Conservation (phyloP, 495 filamentous ascomycete genomes). For the Aspergillus leporis region DNA sequence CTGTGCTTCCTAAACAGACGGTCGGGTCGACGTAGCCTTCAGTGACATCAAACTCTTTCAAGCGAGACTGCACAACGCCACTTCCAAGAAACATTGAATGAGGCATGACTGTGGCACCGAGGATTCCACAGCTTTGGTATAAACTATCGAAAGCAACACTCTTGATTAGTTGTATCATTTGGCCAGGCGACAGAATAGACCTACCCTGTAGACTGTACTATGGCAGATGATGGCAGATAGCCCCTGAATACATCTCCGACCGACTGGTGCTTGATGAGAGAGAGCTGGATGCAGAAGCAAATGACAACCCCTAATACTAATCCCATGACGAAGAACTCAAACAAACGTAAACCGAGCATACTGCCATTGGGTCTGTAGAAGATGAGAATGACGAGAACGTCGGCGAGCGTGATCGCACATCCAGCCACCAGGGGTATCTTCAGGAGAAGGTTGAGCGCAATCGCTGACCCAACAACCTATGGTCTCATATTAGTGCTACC, state of each 20-base stretch:
- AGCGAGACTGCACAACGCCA: conserved; percentile 80
- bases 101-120: conserved; percentile 94
- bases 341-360: conserved; percentile 71
- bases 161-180: not conserved
- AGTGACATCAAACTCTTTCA: conserved; percentile 72
- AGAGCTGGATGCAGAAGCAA: conserved; percentile 90
- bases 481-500: conserved; percentile 4
- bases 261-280: conserved; percentile 66
- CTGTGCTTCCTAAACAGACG: conserved; percentile 36
- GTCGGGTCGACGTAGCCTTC: conserved; percentile 54
- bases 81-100: conserved; percentile 89
- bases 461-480: conserved; percentile 86
- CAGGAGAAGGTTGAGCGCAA: conserved; percentile 82
- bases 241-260: conserved; percentile 78
- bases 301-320: conserved; percentile 82
- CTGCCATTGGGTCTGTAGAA: conserved; percentile 79
- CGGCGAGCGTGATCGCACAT: conserved; percentile 80
- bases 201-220: conserved; percentile 69
- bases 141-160: conserved; percentile 49
- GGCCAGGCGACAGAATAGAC: conserved; percentile 8
- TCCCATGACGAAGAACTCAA: conserved; percentile 78
- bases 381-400: conserved; percentile 81
- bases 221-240: conserved; percentile 74
- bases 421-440: conserved; percentile 82
- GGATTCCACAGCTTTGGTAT: conserved; percentile 88